Conservation (phyloP, 2,329 filamentous ascomycete species). For the Aaosphaeria arxii region DNA sequence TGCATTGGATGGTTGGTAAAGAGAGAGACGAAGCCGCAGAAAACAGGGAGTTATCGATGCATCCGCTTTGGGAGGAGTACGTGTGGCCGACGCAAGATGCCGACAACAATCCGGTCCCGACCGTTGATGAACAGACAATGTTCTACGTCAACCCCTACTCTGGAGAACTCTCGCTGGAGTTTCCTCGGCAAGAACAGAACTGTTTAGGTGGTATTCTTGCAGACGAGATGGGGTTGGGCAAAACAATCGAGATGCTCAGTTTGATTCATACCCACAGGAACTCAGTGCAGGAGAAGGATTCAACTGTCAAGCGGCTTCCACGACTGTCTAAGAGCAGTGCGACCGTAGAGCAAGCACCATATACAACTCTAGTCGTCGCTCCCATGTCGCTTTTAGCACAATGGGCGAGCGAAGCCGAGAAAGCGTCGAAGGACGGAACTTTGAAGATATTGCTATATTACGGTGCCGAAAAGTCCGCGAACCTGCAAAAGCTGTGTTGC, state of each 20-base stretch:
- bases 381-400: slow-evolving; percentile 96
- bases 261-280: slow-evolving; percentile 81
- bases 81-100: slow-evolving; percentile 83
- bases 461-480: slow-evolving; percentile 75
- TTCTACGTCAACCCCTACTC: slow-evolving; percentile 99
- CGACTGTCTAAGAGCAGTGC: slow-evolving; percentile 58
- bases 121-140: slow-evolving; percentile 61
- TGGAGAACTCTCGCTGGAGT: slow-evolving; percentile 86
- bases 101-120: slow-evolving; percentile 72
- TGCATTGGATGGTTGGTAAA: slow-evolving; percentile 95
- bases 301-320: slow-evolving; percentile 54
- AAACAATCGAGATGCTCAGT: slow-evolving; percentile 98
- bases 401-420: slow-evolving; percentile 93
- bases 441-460: slow-evolving; percentile 89
- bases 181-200: slow-evolving; percentile 90
- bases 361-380: slow-evolving; percentile 91
- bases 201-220: slow-evolving; percentile 91
- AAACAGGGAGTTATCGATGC: slow-evolving; percentile 75
- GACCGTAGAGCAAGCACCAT: slow-evolving; percentile 67
- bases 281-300: slow-evolving; percentile 40
- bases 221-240: slow-evolving; percentile 96
- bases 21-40: slow-evolving; percentile 75
- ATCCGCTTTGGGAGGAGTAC: slow-evolving; percentile 97
- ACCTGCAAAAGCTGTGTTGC: slow-evolving; percentile 77
- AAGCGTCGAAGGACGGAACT: slow-evolving; percentile 80